Conservation (phyloP, 2,329 filamentous ascomycete genomes). For the Neofusicoccum umdonicola region DNA sequence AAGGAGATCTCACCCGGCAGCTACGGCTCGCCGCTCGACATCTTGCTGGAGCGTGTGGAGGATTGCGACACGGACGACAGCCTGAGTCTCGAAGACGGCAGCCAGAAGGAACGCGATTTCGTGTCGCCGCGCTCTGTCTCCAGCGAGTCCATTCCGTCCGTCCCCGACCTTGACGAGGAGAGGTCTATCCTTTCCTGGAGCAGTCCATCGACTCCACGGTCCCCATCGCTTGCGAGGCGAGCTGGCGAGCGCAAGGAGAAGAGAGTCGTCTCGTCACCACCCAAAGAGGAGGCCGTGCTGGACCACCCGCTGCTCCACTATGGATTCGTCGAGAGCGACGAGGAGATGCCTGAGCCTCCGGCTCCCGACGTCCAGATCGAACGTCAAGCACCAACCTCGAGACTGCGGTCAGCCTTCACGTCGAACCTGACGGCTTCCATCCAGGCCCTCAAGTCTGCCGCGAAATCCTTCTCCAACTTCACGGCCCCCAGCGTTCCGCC, state of each 20-base stretch:
- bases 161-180: conserved; percentile 49
- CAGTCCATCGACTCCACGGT: conserved; percentile 31
- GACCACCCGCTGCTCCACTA: conserved; percentile 58
- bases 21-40: conserved; percentile 50
- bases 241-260: conserved; percentile 44
- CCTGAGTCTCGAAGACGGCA: conserved; percentile 38
- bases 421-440: conserved; percentile 64
- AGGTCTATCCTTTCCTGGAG: conserved; percentile 47
- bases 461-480: conserved; percentile 60
- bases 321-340: conserved; percentile 28
- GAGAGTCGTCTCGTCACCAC: conserved; percentile 46
- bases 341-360: conserved; percentile 33
- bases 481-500: conserved; percentile 52
- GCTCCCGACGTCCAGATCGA: conserved; percentile 23
- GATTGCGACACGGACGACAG: conserved; percentile 40
- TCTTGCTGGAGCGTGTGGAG: conserved; percentile 56
- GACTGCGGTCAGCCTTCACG: conserved; percentile 52
- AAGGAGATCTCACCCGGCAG: conserved; percentile 36
- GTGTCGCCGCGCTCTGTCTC: conserved; percentile 53
- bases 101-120: conserved; percentile 37
- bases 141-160: conserved; percentile 57
- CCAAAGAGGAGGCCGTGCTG: conserved; percentile 52
- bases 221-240: conserved; percentile 25
- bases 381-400: conserved; percentile 23
- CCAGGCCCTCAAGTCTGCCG: conserved; percentile 60